These are phyloP conservation scores for Daldinia vernicosa DNA, from an alignment of 495 filamentous ascomycete species.

Conservation along the genomic window DNA sequence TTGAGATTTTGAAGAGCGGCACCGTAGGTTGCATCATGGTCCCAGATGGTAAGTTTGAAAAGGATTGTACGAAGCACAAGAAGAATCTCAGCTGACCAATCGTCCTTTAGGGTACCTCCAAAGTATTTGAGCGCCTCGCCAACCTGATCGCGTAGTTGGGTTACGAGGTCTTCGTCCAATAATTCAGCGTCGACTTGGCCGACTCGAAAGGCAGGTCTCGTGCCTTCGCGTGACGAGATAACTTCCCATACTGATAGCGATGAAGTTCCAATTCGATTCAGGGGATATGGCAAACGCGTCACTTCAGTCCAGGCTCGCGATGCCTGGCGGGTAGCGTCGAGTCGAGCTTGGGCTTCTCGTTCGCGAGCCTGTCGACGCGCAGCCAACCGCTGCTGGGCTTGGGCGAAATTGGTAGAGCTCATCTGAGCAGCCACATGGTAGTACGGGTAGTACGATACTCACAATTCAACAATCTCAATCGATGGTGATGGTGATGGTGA, in stretches of 20 bases:
- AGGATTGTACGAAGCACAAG: conserved; percentile 78
- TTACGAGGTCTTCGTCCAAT: conserved; percentile 91
- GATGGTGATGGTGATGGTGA: conserved; percentile 7
- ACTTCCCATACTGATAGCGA: conserved; percentile 71
- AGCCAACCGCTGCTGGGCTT: conserved; percentile 82
- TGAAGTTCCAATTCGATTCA: conserved; percentile 65
- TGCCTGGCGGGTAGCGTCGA: conserved; percentile 64
- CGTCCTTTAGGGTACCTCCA: conserved; percentile 72
- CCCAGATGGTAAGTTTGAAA: conserved; percentile 97
- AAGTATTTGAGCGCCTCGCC: conserved; percentile 90
- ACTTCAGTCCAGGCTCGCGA: conserved; percentile 66
- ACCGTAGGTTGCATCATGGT: conserved; percentile 93
- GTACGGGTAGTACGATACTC: conserved; percentile 18
- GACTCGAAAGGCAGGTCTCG: conserved; percentile 86
- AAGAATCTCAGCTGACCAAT: conserved; percentile 87
- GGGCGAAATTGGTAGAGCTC: conserved; percentile 81
- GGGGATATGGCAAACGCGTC: conserved; percentile 69
- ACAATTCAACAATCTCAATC: not conserved
- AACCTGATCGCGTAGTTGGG: conserved; percentile 84
- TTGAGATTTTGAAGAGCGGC: conserved; percentile 89
- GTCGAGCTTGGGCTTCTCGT: conserved; percentile 63
- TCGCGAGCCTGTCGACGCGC: conserved; percentile 80
- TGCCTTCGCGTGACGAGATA: conserved; percentile 79
- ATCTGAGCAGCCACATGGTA: conserved; percentile 56
- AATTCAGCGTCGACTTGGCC: conserved; percentile 97